Evolutionary conservation across 495 filamentous ascomycete species (phyloP), one percentile per base, ranked within the genome.

Genomic region (Cercophora samala): DNA sequence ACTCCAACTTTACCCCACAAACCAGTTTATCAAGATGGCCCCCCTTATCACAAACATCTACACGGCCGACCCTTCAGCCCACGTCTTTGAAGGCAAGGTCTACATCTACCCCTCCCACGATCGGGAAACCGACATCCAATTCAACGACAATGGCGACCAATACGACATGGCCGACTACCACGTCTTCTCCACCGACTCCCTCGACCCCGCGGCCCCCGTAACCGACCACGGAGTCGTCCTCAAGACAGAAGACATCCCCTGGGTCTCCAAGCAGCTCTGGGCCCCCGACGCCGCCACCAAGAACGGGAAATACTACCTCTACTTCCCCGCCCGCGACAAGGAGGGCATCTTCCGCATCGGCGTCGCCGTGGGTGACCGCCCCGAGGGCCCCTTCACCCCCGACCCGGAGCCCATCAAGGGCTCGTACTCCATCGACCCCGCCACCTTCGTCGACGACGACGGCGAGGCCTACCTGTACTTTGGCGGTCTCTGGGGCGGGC

Each of bases 131-230:
- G 81, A 86, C 73, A 87, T 87, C 72, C 58, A 81, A 55, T 83
- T 85, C 77, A 91, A 91, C 81, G 89, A 92, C 82, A 90, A 90
- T 82, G 90, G 90, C 76, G 89, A 91, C 79, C 90, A 92, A 76
- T 92, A 91, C 76, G 90, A 89, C 80, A 92, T 92, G 90, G 83
- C 80, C 67, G 87, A 89, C 77, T 89, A 89, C 81, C 86, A 88
- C 66, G 87, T 88, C 73, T 85, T 88, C 75, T 84, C 80, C 60
- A 79, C 83, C 63, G 66, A 75, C 1, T 72, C 79, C 5, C 79
- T 86, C 15, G 82, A 82, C 68, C 79, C 80, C 0, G 67, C 70
- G n/a, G 80, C 78, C 1, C 76, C 78, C 4, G 84, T 87, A 4
- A 81, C 77, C 21, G 87, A 89, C 79, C 87, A 89, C 78, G 86